Base-by-base conservation (phyloP, 1,284 basidiomycete genomes). In the Ceratobasidium sp. region DNA sequence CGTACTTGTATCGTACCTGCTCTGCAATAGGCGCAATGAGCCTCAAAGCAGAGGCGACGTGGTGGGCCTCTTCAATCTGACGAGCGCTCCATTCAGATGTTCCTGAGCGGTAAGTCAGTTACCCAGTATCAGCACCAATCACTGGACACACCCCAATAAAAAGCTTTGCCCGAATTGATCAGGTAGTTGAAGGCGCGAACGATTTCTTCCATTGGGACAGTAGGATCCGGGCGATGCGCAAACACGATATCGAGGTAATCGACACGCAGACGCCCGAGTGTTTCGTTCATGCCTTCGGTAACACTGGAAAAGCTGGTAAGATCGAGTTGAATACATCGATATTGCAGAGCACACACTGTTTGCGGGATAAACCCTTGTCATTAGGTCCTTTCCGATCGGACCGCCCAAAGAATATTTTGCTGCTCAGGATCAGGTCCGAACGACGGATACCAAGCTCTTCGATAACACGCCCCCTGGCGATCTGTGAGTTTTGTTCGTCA, bases 51-150 rank as follows among this genome's bases (percentile, higher is more conserved):
- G 87, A 86, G 2, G 95, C 94, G 73, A 96, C 86, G 79, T 93
- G 89, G 82, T 89, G 87, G 0, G 93, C 93, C 82, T 94, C 92
- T 83, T 92, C 90, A 77, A 94, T 91, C 81, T 93, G 88, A 33
- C 86, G 84, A 0, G 94, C 93, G 60, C 88, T 89, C 94, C 94
- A 96, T 82, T 95, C 94, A 0, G 92, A 94, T 0, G 93, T 94
- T 60, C 89, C 62, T 76, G 12, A 38, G 38, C 8, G 38, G 3
- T 38, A 8, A 8, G 38, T 38, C 38, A 38, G 38, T 38, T 38
- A 8, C 38, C 38, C 38, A 38, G 38, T 3, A 8, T 38, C 38
- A 8, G 38, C 38, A 8, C 8, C 38, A n/a, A n/a, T n/a, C 1
- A 6, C 41, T 16, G 4, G 16, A 65, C 66, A 38, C 16, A 68